These are phyloP conservation scores for Fusarium foetens DNA, from an alignment of 2,329 filamentous ascomycete species.

Conservation along the genomic window DNA sequence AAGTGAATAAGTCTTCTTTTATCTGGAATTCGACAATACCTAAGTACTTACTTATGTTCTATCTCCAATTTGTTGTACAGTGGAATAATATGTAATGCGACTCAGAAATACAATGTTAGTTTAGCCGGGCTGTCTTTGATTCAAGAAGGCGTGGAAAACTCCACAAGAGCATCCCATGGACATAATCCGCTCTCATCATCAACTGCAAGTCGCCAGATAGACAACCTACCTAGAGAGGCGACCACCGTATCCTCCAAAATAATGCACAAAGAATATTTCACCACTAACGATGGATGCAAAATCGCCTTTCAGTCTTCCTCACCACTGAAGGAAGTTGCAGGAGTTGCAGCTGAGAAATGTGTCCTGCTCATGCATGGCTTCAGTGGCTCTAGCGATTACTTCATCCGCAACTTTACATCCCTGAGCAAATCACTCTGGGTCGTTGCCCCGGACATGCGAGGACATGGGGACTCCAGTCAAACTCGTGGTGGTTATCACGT, in stretches of 20 bases:
- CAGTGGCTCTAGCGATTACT: slow-evolving; percentile 45
- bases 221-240: not conserved
- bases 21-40: not conserved
- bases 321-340: slow-evolving; percentile 18
- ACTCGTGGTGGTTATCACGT: slow-evolving; percentile 43
- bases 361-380: slow-evolving; percentile 45
- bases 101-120: not conserved
- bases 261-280: slow-evolving; percentile 35
- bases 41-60: not conserved
- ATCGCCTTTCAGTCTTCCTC: slow-evolving; percentile 41
- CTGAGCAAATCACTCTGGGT: slow-evolving; percentile 39
- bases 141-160: not conserved
- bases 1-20: not conserved
- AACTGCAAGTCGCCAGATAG: not conserved
- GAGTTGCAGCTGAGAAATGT: slow-evolving; percentile 23
- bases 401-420: slow-evolving; percentile 34
- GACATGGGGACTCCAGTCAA: slow-evolving; percentile 39
- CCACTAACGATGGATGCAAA: slow-evolving; percentile 40
- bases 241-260: not conserved
- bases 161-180: not conserved
- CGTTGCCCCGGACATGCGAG: slow-evolving; percentile 44
- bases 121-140: too few species aligned
- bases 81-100: not conserved
- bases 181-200: not conserved
- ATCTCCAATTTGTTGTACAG: not conserved